Evolutionary conservation across 805 yeast genomes (phyloP), one percentile per base, ranked within the genome.

Genomic region (Hanseniaspora pseudoguilliermondii): DNA sequence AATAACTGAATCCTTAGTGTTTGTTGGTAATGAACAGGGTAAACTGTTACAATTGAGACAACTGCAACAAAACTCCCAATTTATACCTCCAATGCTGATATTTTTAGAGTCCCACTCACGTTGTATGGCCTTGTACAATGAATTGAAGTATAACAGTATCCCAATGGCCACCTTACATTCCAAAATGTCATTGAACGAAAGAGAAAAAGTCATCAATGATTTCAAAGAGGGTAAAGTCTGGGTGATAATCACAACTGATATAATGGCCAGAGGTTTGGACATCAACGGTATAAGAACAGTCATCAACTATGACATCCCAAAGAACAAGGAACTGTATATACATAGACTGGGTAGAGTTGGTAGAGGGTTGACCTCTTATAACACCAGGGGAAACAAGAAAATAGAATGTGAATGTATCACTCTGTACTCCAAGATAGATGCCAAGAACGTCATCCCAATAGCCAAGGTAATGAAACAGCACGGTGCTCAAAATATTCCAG

Each of bases 261-360:
- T 93, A 49, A 73, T 93, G 55, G 84, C 97, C 3, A 81, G 99
- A 72, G 99, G 99, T 75, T 86, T 93, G 57, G 98, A 93, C 69
- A 93, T 93, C 73, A 88, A 88, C 65, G 97, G 97, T 55, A 91
- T 93, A 50, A 93, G 90, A 65, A 68, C 95, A 58, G 97, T 93
- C 42, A 86, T 93, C 61, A 93, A 93, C 70, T 93, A 93, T 68
- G 99, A 93, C 70, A 95, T 93, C 13, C 99, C 99, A 18, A 86
- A 82, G 63, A 80, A 84, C 46, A 88, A 97, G 0, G 97, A 91
- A 69, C 84, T 96, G 0, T 93, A 93, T 67, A 96, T 93, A 47
- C 99, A 93, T 69, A 81, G 99, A 72, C 87, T 93, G 64, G 99
- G 99, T 69, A 84, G 99, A 75, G 91, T 98, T 2, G 99, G 98